A percentile compares a stretch with the other conserved stretches of the same genome.
phyloP scores from a whole-genome alignment of 441 rosid genomes.

The Arabidopsis lyrata region DNA sequence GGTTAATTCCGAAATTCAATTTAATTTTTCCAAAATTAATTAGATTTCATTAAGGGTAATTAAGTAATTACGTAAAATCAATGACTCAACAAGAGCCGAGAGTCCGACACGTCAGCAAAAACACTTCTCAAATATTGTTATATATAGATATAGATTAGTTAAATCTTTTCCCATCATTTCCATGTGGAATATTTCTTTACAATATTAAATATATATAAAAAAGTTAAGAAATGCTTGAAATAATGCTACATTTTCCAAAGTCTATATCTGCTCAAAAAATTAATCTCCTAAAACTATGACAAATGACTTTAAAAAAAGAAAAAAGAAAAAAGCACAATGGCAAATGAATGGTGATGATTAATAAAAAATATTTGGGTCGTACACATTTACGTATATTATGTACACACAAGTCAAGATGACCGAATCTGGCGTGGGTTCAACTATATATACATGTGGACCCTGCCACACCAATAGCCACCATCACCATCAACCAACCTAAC shows the following conservation, averaged over 20 bases:
- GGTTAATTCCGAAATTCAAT: no score
- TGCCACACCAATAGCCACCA: slow-evolving; percentile 31
- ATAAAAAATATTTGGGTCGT: slow-evolving; percentile 1
- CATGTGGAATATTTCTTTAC: no score
- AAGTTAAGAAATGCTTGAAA: not conserved
- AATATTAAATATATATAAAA: not conserved
- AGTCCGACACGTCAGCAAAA: no score
- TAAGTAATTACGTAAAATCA: no score
- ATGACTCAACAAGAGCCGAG: no score
- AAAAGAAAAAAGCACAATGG: not conserved
- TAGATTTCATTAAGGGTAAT: no score
- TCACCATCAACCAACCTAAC: slow-evolving; percentile 40
- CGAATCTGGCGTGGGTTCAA: slow-evolving; percentile 39
- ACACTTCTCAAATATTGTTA: no score
- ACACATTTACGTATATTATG: slow-evolving; percentile 11
- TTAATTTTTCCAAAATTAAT: no score
- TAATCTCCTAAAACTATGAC: not conserved
- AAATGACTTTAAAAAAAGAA: not conserved
- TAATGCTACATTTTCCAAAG: not conserved
- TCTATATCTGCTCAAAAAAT: slow-evolving; percentile 2
- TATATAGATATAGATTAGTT: no score
- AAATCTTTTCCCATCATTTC: no score
- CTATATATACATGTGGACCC: slow-evolving; percentile 43
- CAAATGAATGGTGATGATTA: slow-evolving; percentile 28
- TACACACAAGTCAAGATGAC: slow-evolving; percentile 30